phyloP scores from a whole-genome alignment of 2,329 filamentous ascomycete genomes.

The Epichloe scottii region DNA sequence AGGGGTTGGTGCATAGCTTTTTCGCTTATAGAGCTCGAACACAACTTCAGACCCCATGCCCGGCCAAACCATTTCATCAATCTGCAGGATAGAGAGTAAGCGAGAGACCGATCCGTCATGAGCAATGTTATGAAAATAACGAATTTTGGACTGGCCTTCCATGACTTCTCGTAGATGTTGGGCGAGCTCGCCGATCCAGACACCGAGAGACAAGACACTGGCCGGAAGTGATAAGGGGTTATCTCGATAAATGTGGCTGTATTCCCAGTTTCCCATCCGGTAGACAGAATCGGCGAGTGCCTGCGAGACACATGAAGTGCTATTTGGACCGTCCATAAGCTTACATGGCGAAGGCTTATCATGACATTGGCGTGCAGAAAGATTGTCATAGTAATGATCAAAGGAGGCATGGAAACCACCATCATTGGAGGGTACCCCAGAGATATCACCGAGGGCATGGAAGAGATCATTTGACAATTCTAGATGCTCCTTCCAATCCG shows the following conservation, averaged over 20 bases:
- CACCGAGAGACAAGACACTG: slow-evolving; percentile 50
- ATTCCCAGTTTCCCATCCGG: slow-evolving; percentile 68
- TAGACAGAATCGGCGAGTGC: slow-evolving; percentile 56
- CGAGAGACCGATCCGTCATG: slow-evolving; percentile 64
- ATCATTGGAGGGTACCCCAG: slow-evolving; percentile 45
- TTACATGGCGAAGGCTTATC: slow-evolving; percentile 59
- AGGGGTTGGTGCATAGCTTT: slow-evolving; percentile 5
- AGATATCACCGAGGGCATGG: slow-evolving; percentile 50
- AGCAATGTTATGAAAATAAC: slow-evolving; percentile 66
- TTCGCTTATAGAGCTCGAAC: slow-evolving; percentile 55
- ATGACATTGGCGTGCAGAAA: slow-evolving; percentile 69
- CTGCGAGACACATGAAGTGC: slow-evolving; percentile 48
- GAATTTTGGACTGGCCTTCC: slow-evolving; percentile 22
- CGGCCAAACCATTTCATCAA: slow-evolving; percentile 70
- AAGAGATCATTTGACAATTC: slow-evolving; percentile 42
- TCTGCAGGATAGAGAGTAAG: slow-evolving; percentile 56
- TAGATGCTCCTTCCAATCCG: slow-evolving; percentile 53
- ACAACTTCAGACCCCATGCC: slow-evolving; percentile 72
- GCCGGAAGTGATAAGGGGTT: slow-evolving; percentile 47
- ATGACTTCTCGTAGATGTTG: slow-evolving; percentile 47
- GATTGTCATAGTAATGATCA: slow-evolving; percentile 78
- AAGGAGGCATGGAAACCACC: slow-evolving; percentile 56
- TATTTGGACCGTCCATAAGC: slow-evolving; percentile 29
- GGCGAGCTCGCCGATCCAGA: slow-evolving; percentile 63
- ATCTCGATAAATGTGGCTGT: slow-evolving; percentile 65